Evolutionary conservation across 2,329 filamentous ascomycete genomes (phyloP).

Genomic region (Colletotrichum horii): DNA sequence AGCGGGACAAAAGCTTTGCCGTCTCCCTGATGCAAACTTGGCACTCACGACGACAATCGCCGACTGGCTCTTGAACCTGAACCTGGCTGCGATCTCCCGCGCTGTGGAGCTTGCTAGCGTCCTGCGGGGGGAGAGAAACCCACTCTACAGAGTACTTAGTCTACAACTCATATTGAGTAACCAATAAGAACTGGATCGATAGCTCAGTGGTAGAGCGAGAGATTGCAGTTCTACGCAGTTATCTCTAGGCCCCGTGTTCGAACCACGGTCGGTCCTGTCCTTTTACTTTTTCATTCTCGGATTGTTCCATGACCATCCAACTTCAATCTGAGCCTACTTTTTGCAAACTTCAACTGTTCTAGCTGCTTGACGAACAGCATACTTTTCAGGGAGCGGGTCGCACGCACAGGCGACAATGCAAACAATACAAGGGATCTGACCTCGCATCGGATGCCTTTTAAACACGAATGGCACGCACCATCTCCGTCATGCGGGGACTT

Average conservation of each 20-base stretch:
- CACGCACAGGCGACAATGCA: not conserved
- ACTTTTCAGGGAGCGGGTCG: not conserved
- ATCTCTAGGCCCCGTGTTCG: slow-evolving; percentile 23
- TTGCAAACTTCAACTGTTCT: not conserved
- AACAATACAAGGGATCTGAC: not conserved
- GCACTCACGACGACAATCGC: not conserved
- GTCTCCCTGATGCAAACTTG: not conserved
- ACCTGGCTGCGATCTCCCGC: slow-evolving; percentile 3
- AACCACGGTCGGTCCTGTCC: slow-evolving; percentile 16
- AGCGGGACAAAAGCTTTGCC: not conserved
- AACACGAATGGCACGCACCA: not conserved
- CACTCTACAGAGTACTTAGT: not conserved
- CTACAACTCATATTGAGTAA: no score
- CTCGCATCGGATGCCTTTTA: slow-evolving; percentile 4
- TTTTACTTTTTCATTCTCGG: not conserved
- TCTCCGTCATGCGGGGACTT: slow-evolving; percentile 7
- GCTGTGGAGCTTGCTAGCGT: not conserved
- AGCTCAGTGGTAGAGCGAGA: slow-evolving; percentile 24
- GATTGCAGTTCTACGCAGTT: slow-evolving; percentile 13
- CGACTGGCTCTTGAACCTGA: not conserved
- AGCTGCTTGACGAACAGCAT: not conserved
- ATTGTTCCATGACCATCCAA: no score
- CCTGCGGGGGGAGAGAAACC: not conserved
- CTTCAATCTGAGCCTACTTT: not conserved
- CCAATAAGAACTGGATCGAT: slow-evolving; percentile 3